phyloP scores from a whole-genome alignment of 257 asterid genomes.

The Asclepias syriaca region DNA sequence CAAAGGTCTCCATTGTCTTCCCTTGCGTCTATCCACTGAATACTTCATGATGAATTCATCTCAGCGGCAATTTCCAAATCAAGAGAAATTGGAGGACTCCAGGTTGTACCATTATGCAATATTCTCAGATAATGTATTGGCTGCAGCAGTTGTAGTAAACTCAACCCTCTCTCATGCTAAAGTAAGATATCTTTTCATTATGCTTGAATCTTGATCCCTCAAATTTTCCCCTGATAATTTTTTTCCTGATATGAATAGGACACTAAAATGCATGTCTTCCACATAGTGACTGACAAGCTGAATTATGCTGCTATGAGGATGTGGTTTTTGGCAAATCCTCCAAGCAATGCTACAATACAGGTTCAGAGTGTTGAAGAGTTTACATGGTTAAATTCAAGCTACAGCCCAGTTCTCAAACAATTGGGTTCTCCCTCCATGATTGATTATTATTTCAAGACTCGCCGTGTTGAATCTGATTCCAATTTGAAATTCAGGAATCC shows the following conservation, averaged over 20 bases:
- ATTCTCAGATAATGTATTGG: conserved; percentile 83
- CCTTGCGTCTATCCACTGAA: conserved; percentile 58
- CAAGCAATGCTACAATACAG: conserved; percentile 58
- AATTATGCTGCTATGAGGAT: conserved; percentile 90
- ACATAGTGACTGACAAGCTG: conserved; percentile 82
- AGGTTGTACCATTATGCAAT: conserved; percentile 79
- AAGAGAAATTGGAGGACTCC: conserved; percentile 60
- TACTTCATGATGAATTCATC: conserved; percentile 51
- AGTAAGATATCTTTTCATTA: conserved; percentile 34
- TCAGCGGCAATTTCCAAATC: conserved; percentile 52
- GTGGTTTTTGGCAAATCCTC: conserved; percentile 94
- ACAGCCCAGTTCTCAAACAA: conserved; percentile 92
- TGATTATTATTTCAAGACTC: conserved; percentile 74
- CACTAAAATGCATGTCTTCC: conserved; percentile 74
- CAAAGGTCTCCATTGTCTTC: conserved; percentile 70
- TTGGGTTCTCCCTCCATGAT: conserved; percentile 71
- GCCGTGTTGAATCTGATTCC: conserved; percentile 66
- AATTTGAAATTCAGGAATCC: conserved; percentile 89
- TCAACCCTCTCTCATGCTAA: conserved; percentile 71
- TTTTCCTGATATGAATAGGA: conserved; percentile 38
- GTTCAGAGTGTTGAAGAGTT: conserved; percentile 84
- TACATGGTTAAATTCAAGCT: conserved; percentile 88
- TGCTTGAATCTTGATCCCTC: neutral
- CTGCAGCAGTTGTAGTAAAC: conserved; percentile 89
- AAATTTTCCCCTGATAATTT: conserved; percentile 8